Percentiles rank a stretch among this genome's conserved stretches.
These are phyloP conservation scores for Coleophoma crateriformis DNA, from an alignment of 2,329 filamentous ascomycete genomes.

Conservation along the genomic window DNA sequence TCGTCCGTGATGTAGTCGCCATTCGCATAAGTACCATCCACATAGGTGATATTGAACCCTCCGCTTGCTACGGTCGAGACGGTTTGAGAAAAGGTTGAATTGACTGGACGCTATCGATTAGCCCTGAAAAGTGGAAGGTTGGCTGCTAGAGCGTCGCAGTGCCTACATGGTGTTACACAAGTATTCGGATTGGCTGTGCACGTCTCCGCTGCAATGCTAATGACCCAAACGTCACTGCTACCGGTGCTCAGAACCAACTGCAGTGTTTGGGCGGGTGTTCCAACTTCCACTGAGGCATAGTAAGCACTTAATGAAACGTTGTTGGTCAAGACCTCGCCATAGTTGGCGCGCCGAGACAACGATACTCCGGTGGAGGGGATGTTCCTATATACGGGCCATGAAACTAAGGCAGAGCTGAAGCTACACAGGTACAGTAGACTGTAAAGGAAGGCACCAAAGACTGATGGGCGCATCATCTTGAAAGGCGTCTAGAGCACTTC, in stretches of 20 bases:
- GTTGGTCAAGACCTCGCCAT: too few relatives aligned
- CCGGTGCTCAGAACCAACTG: slow-evolving; percentile 52
- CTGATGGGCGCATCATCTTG: too few relatives aligned
- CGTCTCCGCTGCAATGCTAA: background rate
- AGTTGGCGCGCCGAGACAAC: too few relatives aligned
- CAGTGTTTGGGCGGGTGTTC: slow-evolving; percentile 48
- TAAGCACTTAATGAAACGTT: slow-evolving; percentile 16
- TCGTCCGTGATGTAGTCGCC: slow-evolving; percentile 32
- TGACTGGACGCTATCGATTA: slow-evolving; percentile 25
- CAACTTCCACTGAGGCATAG: slow-evolving; percentile 46
- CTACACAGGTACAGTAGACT: too few relatives aligned
- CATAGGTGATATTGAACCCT: slow-evolving; percentile 38
- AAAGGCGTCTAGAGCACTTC: too few relatives aligned
- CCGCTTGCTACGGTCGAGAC: slow-evolving; percentile 6
- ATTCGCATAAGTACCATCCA: slow-evolving; percentile 27
- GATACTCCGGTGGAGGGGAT: too few relatives aligned
- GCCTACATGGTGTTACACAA: slow-evolving; percentile 17
- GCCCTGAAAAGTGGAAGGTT: too few relatives aligned
- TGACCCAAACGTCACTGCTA: slow-evolving; percentile 53
- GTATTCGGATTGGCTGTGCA: slow-evolving; percentile 33
- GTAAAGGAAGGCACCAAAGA: too few relatives aligned
- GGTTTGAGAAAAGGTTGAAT: slow-evolving; percentile 2
- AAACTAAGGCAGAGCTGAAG: too few relatives aligned
- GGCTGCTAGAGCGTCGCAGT: slow-evolving; percentile 13
- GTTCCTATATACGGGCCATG: too few relatives aligned